A percentile compares a stretch with the other conserved stretches of the same genome.
These are phyloP conservation scores for Striga asiatica DNA, from an alignment of 257 asterid genomes.

Conservation along the genomic window DNA sequence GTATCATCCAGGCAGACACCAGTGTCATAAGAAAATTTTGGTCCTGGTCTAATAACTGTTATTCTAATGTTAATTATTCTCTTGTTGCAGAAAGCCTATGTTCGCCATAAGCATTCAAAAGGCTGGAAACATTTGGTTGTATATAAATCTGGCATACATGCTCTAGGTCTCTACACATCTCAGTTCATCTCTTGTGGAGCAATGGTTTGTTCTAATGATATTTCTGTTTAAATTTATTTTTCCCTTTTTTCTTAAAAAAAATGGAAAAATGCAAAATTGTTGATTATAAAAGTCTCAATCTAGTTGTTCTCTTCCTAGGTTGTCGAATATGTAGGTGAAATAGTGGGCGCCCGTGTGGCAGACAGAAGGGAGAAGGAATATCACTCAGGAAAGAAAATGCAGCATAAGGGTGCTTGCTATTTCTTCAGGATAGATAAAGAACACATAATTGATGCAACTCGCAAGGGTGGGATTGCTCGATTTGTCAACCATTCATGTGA, in stretches of 20 bases:
- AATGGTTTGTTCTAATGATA: constrained; percentile 31
- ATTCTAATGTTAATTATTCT: neutral
- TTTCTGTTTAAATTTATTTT: no score
- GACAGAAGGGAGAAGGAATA: constrained; percentile 56
- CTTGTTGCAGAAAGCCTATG: constrained; percentile 45
- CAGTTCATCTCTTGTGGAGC: constrained; percentile 44
- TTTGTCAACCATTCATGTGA: constrained; percentile 62
- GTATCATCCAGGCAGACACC: neutral
- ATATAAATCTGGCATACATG: constrained; percentile 61
- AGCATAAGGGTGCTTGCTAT: constrained; percentile 59
- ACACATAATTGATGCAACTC: constrained; percentile 55
- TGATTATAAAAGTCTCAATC: neutral
- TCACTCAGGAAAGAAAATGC: constrained; percentile 51
- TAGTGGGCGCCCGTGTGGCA: constrained; percentile 56
- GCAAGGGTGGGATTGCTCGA: constrained; percentile 68
- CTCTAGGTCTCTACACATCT: constrained; percentile 62
- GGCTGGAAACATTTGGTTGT: constrained; percentile 56
- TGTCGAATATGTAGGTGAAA: constrained; percentile 61
- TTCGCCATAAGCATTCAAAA: constrained; percentile 45
- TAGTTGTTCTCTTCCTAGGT: constrained; percentile 26
- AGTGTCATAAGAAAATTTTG: neutral
- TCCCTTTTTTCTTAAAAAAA: constrained; percentile 1
- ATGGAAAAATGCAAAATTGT: neutral
- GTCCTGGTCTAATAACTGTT: neutral
- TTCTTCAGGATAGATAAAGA: constrained; percentile 57